Evolutionary conservation across 2,329 filamentous ascomycete species (phyloP).

Genomic region (Blastomyces emzantsi): DNA sequence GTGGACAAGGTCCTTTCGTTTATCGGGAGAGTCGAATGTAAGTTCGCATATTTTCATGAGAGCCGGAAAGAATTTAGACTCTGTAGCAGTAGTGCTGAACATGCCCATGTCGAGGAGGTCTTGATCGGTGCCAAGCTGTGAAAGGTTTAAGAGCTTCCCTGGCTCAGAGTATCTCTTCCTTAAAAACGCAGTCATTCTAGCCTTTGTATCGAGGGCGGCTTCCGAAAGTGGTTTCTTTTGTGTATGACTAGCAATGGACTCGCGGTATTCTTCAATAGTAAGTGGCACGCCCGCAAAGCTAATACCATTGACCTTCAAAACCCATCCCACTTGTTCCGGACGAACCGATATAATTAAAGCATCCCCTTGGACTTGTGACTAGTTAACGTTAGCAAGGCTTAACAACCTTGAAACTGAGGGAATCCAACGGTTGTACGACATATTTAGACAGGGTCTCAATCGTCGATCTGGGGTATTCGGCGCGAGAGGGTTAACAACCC

Average conservation of each 20-base stretch:
- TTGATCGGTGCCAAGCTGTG: slow-evolving; percentile 63
- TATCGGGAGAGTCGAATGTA: slow-evolving; percentile 61
- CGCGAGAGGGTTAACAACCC: slow-evolving; percentile 35
- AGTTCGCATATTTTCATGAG: slow-evolving; percentile 79
- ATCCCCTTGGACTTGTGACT: slow-evolving; percentile 63
- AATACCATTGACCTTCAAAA: slow-evolving; percentile 60
- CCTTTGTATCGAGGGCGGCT: slow-evolving; percentile 51
- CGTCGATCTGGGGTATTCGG: slow-evolving; percentile 38
- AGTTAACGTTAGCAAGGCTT: slow-evolving; percentile 57
- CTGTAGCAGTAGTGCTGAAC: slow-evolving; percentile 60
- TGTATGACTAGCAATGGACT: slow-evolving; percentile 13
- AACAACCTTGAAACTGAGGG: slow-evolving; percentile 37
- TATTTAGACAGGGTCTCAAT: slow-evolving; percentile 27
- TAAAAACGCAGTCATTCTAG: slow-evolving; percentile 62
- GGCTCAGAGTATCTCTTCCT: slow-evolving; percentile 61
- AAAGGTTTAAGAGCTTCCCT: slow-evolving; percentile 72
- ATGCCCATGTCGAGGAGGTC: slow-evolving; percentile 65
- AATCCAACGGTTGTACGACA: slow-evolving; percentile 30
- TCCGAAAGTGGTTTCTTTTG: slow-evolving; percentile 33
- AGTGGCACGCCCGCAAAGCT: slow-evolving; percentile 58
- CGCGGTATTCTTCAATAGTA: slow-evolving; percentile 35
- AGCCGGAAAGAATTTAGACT: slow-evolving; percentile 83
- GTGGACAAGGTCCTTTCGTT: slow-evolving; percentile 67
- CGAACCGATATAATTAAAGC: slow-evolving; percentile 58
- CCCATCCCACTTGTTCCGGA: slow-evolving; percentile 53